These are phyloP conservation scores for Termitomyces sp. DNA, from an alignment of 768 basidiomycete genomes.

Conservation along the genomic window DNA sequence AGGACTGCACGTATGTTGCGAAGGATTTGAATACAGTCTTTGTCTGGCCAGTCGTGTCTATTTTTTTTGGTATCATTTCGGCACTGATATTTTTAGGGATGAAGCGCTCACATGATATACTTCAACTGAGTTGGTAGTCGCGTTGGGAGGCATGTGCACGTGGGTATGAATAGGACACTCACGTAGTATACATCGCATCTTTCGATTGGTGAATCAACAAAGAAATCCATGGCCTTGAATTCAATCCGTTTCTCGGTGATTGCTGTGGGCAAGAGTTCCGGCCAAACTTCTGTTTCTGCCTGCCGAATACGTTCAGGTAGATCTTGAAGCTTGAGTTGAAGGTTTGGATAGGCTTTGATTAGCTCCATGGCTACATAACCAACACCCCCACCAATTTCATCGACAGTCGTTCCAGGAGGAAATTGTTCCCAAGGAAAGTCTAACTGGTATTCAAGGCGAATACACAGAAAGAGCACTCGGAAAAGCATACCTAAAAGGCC, in stretches of 20 bases:
- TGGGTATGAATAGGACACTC: neutral
- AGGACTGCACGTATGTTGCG: conserved; percentile 31
- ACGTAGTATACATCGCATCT: conserved; percentile 40
- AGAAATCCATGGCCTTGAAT: conserved; percentile 37
- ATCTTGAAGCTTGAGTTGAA: conserved; percentile 36
- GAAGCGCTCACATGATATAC: conserved; percentile 28
- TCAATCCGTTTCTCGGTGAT: conserved; percentile 29
- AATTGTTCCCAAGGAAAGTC: conserved; percentile 34
- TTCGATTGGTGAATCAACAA: conserved; percentile 29
- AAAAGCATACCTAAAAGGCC: too few relatives aligned
- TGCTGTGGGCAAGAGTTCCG: conserved; percentile 27
- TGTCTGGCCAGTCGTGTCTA: conserved; percentile 42
- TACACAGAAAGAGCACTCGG: too few relatives aligned
- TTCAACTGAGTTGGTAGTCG: conserved; percentile 23
- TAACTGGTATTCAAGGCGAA: too few relatives aligned
- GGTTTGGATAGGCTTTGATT: conserved; percentile 26
- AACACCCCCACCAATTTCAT: conserved; percentile 39
- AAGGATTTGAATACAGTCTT: conserved; percentile 31
- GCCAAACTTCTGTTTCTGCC: conserved; percentile 32
- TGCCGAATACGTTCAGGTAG: conserved; percentile 25
- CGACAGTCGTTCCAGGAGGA: conserved; percentile 23
- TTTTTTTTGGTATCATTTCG: too few relatives aligned
- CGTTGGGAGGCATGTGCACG: neutral
- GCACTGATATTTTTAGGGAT: neutral
- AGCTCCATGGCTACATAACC: conserved; percentile 32